These are phyloP conservation scores for Parietaria judaica DNA, from an alignment of 306 rosid genomes.

Conservation along the genomic window DNA sequence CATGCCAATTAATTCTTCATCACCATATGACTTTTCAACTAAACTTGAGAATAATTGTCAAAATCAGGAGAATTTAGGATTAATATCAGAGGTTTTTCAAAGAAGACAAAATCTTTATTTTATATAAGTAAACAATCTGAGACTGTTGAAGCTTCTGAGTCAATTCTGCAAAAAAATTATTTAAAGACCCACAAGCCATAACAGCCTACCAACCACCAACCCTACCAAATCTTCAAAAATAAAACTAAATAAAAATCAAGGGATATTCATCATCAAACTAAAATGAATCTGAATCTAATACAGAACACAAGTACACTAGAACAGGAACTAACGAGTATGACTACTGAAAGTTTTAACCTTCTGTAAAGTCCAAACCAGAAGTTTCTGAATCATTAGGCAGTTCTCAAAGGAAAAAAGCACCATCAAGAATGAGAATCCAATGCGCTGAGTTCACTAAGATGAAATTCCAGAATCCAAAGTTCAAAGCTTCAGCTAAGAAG, in stretches of 20 bases:
- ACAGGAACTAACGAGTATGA: too few relatives aligned
- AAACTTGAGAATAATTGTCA: neutral
- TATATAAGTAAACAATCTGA: neutral
- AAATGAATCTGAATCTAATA: conserved; percentile 6
- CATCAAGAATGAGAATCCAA: neutral
- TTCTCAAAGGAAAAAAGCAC: neutral
- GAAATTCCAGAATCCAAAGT: neutral
- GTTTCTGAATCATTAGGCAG: too few relatives aligned
- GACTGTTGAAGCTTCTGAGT: neutral
- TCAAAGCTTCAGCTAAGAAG: neutral
- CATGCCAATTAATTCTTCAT: neutral
- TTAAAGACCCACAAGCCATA: neutral
- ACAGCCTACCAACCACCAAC: neutral
- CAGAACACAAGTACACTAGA: neutral
- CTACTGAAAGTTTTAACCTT: too few relatives aligned
- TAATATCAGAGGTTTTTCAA: too few relatives aligned
- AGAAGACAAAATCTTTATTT: neutral
- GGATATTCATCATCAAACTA: neutral
- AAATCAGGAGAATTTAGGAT: too few relatives aligned
- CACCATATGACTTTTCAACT: neutral
- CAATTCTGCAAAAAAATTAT: neutral
- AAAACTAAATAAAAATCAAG: neutral
- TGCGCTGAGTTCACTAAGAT: too few relatives aligned
- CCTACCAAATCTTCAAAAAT: neutral
- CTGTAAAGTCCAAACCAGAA: too few relatives aligned